Base-by-base conservation (phyloP, 2,329 filamentous ascomycete genomes). In the Zasmidium citrigriseum region DNA sequence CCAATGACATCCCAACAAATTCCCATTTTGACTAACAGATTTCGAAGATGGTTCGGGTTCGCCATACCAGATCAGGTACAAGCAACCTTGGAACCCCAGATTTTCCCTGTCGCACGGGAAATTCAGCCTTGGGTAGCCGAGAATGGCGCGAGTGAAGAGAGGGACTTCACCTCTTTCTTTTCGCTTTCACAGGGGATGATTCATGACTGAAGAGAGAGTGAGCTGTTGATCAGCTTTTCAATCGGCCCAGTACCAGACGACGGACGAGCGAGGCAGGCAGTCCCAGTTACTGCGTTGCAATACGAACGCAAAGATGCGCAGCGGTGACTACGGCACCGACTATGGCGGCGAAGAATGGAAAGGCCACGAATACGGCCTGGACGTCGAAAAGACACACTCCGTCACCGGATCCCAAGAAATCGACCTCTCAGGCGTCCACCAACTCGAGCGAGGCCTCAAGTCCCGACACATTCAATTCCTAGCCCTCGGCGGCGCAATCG, bases 381-480 rank as follows among this genome's bases (percentile, higher is more conserved):
- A 57, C 14, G 27, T 58, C 41, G 50, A 34, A 20, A 58, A 58
- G 20, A 54, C 55, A 24, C 50, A 58, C 44, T 41, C 58, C 29
- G 54, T 60, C n/a, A 53, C 34, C 27, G 53, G 53, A 14, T 47
- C 44, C n/a, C 44, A 46, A 23, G 55, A 54, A 25, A 64, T 61
- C 51, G 60, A 64, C 46, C 45, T 65, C 1, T 46, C 27, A 10
- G 49, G 48, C 20, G 50, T 46, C 14, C 45, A 60, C 24, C 59
- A 62, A 47, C 61, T 65, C 5, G 63, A 82, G 67, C 78, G 83
- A 57, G 83, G 83, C 11, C 76, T 86, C 53, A 85, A 86, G 74
- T 83, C 80, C 66, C 77, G 84, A 27, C 83, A 86, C 62, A 83
- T 86, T 44, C 83, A 86, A 25, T 85, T 86, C 71, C 74, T 86